These are phyloP conservation scores for Artomyces pyxidatus DNA, from an alignment of 768 basidiomycete genomes.

Conservation along the genomic window DNA sequence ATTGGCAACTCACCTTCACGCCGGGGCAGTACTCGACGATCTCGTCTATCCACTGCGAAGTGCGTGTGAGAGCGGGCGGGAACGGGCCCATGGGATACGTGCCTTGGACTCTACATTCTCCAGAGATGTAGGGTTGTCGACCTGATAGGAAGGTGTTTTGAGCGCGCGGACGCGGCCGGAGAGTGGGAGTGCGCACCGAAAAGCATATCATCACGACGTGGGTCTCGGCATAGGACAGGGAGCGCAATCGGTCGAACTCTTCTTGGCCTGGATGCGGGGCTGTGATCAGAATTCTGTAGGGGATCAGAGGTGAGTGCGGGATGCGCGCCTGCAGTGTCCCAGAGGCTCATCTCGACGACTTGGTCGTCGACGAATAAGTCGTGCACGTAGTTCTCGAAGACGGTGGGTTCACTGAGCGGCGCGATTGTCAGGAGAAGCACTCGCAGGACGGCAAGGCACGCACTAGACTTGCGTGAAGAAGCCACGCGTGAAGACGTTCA, in stretches of 20 bases:
- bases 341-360: conserved; percentile 82
- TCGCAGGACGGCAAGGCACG: conserved; percentile 22
- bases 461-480: conserved; percentile 95
- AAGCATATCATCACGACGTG: conserved; percentile 96
- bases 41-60: conserved; percentile 81
- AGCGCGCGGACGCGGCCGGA: conserved; percentile 7
- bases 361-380: conserved; percentile 84
- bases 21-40: conserved; percentile 90
- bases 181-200: conserved; percentile 46
- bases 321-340: conserved; percentile 97
- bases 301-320: conserved; percentile 4
- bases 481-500: conserved; percentile 85
- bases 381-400: conserved; percentile 97
- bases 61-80: neutral
- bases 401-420: conserved; percentile 72
- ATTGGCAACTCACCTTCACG: conserved; percentile 82
- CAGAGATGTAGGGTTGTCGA: conserved; percentile 90
- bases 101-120: conserved; percentile 96
- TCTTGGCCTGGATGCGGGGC: conserved; percentile 63
- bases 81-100: conserved; percentile 2
- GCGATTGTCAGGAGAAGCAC: neutral
- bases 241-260: conserved; percentile 90
- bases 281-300: conserved; percentile 19
- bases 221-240: conserved; percentile 94
- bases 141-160: conserved; percentile 31